A percentile compares a stretch with the other conserved stretches of the same genome.
phyloP scores from a whole-genome alignment of 768 basidiomycete genomes.

The Tulasnella sp. region DNA sequence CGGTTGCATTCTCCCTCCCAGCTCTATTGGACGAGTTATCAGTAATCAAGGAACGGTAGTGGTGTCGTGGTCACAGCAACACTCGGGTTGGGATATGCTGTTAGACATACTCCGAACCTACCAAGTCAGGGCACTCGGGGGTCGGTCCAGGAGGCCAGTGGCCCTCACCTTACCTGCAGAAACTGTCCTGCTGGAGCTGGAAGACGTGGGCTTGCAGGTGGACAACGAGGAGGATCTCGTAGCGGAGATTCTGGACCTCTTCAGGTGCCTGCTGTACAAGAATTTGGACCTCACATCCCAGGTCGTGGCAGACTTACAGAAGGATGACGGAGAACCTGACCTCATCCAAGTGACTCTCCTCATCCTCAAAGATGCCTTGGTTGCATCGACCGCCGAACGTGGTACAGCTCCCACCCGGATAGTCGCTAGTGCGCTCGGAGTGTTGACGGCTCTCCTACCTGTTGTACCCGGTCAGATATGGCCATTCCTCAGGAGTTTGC shows the following conservation, averaged over 20 bases:
- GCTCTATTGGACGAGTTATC: constrained; percentile 60
- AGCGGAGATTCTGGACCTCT: constrained; percentile 67
- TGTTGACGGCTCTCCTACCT: constrained; percentile 70
- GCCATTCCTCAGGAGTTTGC: constrained; percentile 77
- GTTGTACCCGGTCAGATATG: constrained; percentile 76
- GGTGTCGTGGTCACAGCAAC: constrained; percentile 70
- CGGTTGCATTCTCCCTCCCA: constrained; percentile 58
- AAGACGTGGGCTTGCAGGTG: constrained; percentile 67
- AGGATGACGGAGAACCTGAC: constrained; percentile 52
- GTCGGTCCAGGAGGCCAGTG: not conserved
- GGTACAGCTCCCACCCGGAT: constrained; percentile 43
- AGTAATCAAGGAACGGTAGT: constrained; percentile 56
- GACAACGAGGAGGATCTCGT: constrained; percentile 57
- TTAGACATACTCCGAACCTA: constrained; percentile 76
- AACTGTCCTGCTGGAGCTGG: constrained; percentile 38
- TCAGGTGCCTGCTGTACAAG: constrained; percentile 63
- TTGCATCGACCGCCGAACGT: constrained; percentile 32
- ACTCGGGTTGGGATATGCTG: constrained; percentile 81
- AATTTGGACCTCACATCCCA: constrained; percentile 55
- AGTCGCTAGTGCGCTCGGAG: constrained; percentile 73
- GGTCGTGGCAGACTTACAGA: constrained; percentile 61
- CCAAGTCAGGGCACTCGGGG: constrained; percentile 29
- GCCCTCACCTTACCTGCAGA: not conserved
- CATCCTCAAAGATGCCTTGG: constrained; percentile 71
- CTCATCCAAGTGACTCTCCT: constrained; percentile 72